Base-by-base conservation (phyloP, 305 asterid species). In the Fraxinus sp. region DNA sequence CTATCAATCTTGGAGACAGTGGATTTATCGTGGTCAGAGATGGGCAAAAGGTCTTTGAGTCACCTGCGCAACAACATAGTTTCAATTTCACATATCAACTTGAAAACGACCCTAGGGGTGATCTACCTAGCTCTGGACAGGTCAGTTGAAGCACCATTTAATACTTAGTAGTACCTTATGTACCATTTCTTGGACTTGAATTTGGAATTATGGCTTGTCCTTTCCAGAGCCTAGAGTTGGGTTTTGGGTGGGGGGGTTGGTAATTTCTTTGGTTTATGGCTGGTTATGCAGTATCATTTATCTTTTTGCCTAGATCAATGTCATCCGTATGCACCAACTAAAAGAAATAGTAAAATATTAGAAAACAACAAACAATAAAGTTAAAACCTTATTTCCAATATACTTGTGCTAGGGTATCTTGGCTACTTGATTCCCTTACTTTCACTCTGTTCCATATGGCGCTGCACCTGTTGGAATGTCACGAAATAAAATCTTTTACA, bases 1-100 rank as follows among this genome's bases (percentile, higher is more conserved):
- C 97, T 82, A 90, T 95, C 76, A 95, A 95, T 87, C 97, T 95
- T n/a, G 98, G 98, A 81, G 98, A 95, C 71, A 95, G 98, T 59
- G 98, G 98, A 5, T 95, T 95, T 80, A 87, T 93, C 41, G 84
- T 95, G 35, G 87, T 93, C 76, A 89, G 98, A 88, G 94, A 91
- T 43, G 98, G 97, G 52, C 4, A 81, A 72, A 74, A 85, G 68
- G 76, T 90, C 52, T 95, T 95, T 72, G 93, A 90, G 35, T 92
- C 97, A 0, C 97, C 98, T 4, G 94, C 87, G 20, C 98, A 95
- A 84, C 96, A 90, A 71, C 97, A 95, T 68, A 89, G 97, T 77
- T 95, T 95, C 93, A 95, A 95, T 85, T 95, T 89, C 90, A 78
- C 97, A 35, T 93, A 87, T 82, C 98, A 95, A 86, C 94, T 95